Percentiles rank a stretch among this genome's conserved stretches.
These are phyloP conservation scores for Nannochloris sp. DNA, from an alignment of 139 green algal genomes.

Conservation along the genomic window DNA sequence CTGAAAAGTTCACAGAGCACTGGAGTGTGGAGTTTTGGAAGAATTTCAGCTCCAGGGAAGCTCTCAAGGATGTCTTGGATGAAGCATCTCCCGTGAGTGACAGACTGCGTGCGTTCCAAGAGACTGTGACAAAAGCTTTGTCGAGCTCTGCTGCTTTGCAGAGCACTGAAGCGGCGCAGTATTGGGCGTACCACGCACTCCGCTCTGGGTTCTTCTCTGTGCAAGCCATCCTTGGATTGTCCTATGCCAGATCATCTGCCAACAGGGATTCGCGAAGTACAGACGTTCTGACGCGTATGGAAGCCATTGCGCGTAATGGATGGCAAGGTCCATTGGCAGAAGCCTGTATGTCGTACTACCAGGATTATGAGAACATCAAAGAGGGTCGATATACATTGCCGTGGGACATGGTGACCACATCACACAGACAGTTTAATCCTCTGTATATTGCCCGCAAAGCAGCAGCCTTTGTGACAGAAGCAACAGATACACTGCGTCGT, in stretches of 20 bases:
- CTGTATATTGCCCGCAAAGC: slow-evolving; percentile 38
- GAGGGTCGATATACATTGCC: slow-evolving; percentile 51
- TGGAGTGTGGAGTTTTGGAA: slow-evolving; percentile 23
- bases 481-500: slow-evolving; percentile 39
- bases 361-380: slow-evolving; percentile 28
- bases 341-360: slow-evolving; percentile 22
- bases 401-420: slow-evolving; percentile 68
- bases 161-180: slow-evolving; percentile 9
- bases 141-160: slow-evolving; percentile 7
- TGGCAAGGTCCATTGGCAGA: slow-evolving; percentile 24
- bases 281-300: slow-evolving; percentile 4
- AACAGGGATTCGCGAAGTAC: not conserved
- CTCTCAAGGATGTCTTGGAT: not conserved
- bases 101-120: slow-evolving; percentile 8
- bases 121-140: slow-evolving; percentile 15
- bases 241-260: not conserved
- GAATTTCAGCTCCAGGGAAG: slow-evolving; percentile 2
- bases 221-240: slow-evolving; percentile 32
- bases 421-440: slow-evolving; percentile 74
- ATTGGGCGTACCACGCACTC: slow-evolving; percentile 52
- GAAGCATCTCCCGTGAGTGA: slow-evolving; percentile 7
- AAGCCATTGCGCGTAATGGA: slow-evolving; percentile 11
- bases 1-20: slow-evolving; percentile 16
- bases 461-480: slow-evolving; percentile 40
- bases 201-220: slow-evolving; percentile 56